Evolutionary conservation across 345 rosid genomes (phyloP), one percentile per base, ranked within the genome.

Genomic region (Excoecaria cochinchinensis): DNA sequence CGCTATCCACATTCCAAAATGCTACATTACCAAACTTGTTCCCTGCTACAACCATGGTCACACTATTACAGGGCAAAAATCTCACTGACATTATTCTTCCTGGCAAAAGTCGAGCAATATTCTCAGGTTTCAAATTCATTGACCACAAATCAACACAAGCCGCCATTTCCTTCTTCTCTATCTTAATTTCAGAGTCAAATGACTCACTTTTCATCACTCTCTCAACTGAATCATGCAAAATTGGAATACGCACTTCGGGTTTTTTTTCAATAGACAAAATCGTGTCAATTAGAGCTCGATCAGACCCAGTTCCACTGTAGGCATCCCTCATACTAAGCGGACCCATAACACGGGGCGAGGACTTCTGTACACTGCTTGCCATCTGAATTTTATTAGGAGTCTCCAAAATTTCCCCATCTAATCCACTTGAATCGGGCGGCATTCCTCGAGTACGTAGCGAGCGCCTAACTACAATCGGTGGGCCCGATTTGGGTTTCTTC

Each of bases 31-130:
- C 99, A 57, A 44, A 56, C 76, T 86, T 86, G 73, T 83, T 89
- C 51, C 99, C 99, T 0, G 86, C 95, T 21, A 83, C 89, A 83
- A 92, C 58, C 89, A 95, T 86, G 67, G 84, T 92, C 80, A 84
- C 67, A 82, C 84, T 76, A 53, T 69, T 74, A 55, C 85, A 72
- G 66, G 98, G 97, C 71, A 87, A 83, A 69, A 91, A 92, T 78
- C 81, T 88, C 55, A 88, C 89, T 61, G 67, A 68, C 79, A 81
- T 80, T 76, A 84, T 80, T 81, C 90, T 87, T 68, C 90, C 90
- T 3, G 89, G 85, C 55, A 90, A 73, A 70, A 95, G 76, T 74
- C 93, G 84, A 4, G 91, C 98, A 40, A 91, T 74, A 83, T 93
- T 91, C 40, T 81, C 81, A 3, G 85, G 78, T 73, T 89, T 82